These are phyloP conservation scores for Claviceps arundinis DNA, from an alignment of 2,329 filamentous ascomycete species.

Conservation along the genomic window DNA sequence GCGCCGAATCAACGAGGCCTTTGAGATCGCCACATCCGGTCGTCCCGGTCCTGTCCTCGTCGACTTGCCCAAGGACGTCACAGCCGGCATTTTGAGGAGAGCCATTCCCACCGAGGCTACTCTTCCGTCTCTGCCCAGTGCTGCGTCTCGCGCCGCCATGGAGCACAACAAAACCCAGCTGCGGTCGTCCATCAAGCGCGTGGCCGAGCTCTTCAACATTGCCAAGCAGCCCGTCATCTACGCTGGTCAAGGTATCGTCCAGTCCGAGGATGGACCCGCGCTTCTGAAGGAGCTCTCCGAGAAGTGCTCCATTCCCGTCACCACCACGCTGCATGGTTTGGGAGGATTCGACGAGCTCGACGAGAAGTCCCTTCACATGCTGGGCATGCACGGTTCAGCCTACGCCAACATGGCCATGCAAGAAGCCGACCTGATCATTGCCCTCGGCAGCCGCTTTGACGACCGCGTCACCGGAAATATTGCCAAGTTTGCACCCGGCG, in stretches of 20 bases:
- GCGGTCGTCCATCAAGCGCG: constrained; percentile 57
- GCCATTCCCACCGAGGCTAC: constrained; percentile 68
- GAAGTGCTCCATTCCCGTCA: constrained; percentile 84
- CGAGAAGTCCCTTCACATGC: constrained; percentile 91
- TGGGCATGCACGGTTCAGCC: constrained; percentile 94
- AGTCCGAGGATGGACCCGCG: constrained; percentile 62
- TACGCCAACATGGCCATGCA: constrained; percentile 99
- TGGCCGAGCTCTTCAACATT: constrained; percentile 70
- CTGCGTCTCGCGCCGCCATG: constrained; percentile 69
- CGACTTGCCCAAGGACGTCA: constrained; percentile 93
- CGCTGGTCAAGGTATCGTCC: constrained; percentile 80
- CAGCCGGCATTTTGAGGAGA: constrained; percentile 66
- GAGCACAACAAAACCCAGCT: constrained; percentile 62
- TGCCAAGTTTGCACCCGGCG: constrained; percentile 76
- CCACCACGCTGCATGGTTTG: constrained; percentile 86
- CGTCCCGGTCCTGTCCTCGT: constrained; percentile 90
- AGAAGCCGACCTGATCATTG: constrained; percentile 89
- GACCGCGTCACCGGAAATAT: constrained; percentile 82
- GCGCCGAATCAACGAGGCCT: constrained; percentile 89
- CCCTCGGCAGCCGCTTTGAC: constrained; percentile 86
- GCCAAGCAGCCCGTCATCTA: constrained; percentile 94
- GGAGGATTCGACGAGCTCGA: constrained; percentile 89
- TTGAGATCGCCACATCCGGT: constrained; percentile 92
- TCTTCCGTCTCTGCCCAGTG: constrained; percentile 70
- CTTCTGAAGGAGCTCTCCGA: constrained; percentile 78